These are phyloP conservation scores for Pseudogymnoascus sp. DNA, from an alignment of 2,329 filamentous ascomycete genomes.

Conservation along the genomic window DNA sequence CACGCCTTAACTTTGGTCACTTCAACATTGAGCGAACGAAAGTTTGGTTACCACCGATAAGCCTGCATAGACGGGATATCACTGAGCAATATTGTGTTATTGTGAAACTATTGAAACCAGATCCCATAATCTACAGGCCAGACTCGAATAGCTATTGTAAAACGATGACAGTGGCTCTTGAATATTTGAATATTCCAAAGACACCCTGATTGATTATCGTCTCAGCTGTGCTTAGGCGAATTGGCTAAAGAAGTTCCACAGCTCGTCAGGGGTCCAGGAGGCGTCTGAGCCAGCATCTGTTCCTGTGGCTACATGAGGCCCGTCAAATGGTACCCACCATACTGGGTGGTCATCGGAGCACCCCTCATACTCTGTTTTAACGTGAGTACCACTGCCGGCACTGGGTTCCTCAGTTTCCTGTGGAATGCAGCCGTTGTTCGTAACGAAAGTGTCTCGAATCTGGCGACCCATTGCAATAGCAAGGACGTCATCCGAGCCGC, in stretches of 20 bases:
- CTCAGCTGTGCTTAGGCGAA: not conserved
- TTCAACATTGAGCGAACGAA: no score
- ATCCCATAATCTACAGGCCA: no score
- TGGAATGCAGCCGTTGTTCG: constrained; percentile 30
- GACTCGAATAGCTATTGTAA: not conserved
- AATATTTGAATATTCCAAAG: not conserved
- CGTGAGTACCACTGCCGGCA: constrained; percentile 16
- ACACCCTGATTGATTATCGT: no score
- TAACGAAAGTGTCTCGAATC: constrained; percentile 32
- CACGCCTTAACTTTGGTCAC: no score
- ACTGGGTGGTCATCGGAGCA: constrained; percentile 29
- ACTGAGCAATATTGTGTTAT: no score
- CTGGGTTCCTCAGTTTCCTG: constrained; percentile 15
- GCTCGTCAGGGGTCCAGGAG: constrained; percentile 22
- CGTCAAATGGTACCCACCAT: constrained; percentile 29
- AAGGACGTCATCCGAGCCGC: constrained; percentile 30
- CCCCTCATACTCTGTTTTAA: constrained; percentile 20
- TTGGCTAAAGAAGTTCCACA: constrained; percentile 28
- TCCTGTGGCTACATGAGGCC: constrained; percentile 25
- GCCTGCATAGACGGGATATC: no score
- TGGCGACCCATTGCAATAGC: constrained; percentile 27
- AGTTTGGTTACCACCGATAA: no score
- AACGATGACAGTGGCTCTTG: not conserved
- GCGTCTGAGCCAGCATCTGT: constrained; percentile 16
- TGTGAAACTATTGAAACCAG: no score